Evolutionary conservation across 805 yeast species (phyloP).

Genomic region (Yarrowia deformans): DNA sequence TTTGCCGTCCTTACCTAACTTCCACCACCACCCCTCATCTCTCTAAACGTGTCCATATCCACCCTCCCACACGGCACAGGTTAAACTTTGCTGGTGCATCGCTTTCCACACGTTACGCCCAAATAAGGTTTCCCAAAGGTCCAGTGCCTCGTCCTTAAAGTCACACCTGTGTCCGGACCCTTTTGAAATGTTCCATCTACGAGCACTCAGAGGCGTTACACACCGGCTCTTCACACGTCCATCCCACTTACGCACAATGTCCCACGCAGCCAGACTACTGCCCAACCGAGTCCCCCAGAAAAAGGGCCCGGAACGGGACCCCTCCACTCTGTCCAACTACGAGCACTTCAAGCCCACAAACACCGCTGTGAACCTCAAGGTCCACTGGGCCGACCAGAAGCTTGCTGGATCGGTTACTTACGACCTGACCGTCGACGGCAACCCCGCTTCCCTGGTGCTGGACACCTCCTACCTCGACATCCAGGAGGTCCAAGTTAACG

Average conservation of each 20-base stretch:
- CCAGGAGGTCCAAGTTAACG: conserved; percentile 56
- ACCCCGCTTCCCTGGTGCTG: conserved; percentile 56
- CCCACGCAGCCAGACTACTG: conserved; percentile 27
- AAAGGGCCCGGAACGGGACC: conserved; percentile 54
- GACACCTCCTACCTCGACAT: conserved; percentile 74
- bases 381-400: conserved; percentile 61
- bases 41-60: no score
- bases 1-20: no score
- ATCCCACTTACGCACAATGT: conserved; percentile 9
- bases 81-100: not conserved
- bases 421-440: conserved; percentile 49
- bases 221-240: not conserved
- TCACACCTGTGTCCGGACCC: not conserved
- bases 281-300: conserved; percentile 21
- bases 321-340: conserved; percentile 82
- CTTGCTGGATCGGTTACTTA: conserved; percentile 65
- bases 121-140: conserved; percentile 12
- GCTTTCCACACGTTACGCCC: not conserved
- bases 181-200: conserved; percentile 11
- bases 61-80: conserved; percentile 4
- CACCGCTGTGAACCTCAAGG: conserved; percentile 61
- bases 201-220: conserved; percentile 16
- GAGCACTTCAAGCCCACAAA: conserved; percentile 57
- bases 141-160: conserved; percentile 32
- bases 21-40: no score